These are phyloP conservation scores for Cladophialophora carrionii DNA, from an alignment of 2,329 filamentous ascomycete species.

Conservation along the genomic window DNA sequence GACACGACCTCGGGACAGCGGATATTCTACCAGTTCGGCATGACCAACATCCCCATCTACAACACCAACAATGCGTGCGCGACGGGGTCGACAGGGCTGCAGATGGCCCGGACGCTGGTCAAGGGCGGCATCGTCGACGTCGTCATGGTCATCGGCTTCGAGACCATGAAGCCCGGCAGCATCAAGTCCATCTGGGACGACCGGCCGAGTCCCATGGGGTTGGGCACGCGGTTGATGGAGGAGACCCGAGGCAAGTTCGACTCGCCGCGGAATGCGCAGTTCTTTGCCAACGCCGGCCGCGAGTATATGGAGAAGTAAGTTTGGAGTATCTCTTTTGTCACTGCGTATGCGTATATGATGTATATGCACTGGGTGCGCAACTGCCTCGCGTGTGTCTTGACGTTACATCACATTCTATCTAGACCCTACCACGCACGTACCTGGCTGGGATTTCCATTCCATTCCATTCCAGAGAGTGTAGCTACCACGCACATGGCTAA, in stretches of 20 bases:
- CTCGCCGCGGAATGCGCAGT: slow-evolving; percentile 82
- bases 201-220: slow-evolving; percentile 75
- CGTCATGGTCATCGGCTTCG: slow-evolving; percentile 89
- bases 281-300: slow-evolving; percentile 90
- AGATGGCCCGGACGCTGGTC: slow-evolving; percentile 79
- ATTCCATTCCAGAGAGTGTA: too few relatives aligned
- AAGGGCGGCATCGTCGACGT: slow-evolving; percentile 80
- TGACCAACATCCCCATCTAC: slow-evolving; percentile 94
- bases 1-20: slow-evolving; percentile 93
- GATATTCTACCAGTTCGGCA: slow-evolving; percentile 98
- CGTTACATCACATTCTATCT: too few relatives aligned
- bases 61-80: slow-evolving; percentile 96
- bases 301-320: slow-evolving; percentile 92
- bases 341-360: too few relatives aligned
- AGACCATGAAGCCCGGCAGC: slow-evolving; percentile 94
- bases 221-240: slow-evolving; percentile 75
- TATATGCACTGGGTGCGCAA: too few relatives aligned
- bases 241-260: slow-evolving; percentile 78
- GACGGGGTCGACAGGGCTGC: slow-evolving; percentile 85
- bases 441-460: too few relatives aligned
- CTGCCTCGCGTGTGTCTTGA: too few relatives aligned
- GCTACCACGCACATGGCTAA: not conserved
- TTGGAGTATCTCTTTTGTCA: not conserved
- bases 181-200: slow-evolving; percentile 84
- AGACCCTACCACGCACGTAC: too few relatives aligned